These are phyloP conservation scores for Sporopachydermia lactativora DNA, from an alignment of 805 yeast genomes.

Conservation along the genomic window DNA sequence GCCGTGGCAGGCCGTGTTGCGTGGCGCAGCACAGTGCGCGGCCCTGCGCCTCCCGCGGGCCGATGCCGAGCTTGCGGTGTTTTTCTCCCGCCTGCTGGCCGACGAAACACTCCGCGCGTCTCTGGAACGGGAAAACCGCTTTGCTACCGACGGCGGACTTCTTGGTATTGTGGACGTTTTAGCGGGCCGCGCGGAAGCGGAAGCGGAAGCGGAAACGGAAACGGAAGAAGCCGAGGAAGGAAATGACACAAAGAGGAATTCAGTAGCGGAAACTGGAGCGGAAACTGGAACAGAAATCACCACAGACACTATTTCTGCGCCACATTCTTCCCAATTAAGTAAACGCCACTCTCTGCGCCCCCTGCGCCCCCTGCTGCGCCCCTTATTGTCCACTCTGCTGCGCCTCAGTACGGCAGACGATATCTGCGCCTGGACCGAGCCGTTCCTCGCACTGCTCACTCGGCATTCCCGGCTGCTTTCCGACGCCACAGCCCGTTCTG, in stretches of 20 bases:
- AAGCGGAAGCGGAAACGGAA: too few species aligned
- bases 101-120: conserved; percentile 2
- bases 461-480: conserved; percentile 23
- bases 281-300: too few species aligned
- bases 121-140: conserved; percentile 7
- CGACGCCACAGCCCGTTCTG: conserved; percentile 24
- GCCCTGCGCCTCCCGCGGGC: background rate
- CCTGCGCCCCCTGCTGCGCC: conserved; percentile 20
- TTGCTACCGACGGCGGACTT: too few species aligned
- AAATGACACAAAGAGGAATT: too few species aligned
- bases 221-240: too few species aligned
- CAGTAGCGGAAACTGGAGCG: too few species aligned
- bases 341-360: conserved; percentile 9
- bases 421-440: conserved; percentile 29
- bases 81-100: background rate
- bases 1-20: background rate
- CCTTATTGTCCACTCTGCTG: conserved; percentile 23
- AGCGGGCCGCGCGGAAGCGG: too few species aligned
- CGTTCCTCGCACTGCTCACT: conserved; percentile 28
- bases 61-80: background rate
- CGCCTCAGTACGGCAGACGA: conserved; percentile 18
- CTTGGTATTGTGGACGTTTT: too few species aligned
- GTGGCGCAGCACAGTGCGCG: background rate
- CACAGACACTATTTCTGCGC: conserved; percentile 7
- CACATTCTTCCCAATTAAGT: conserved; percentile 8